Conservation (phyloP, 768 basidiomycete genomes). For the Cantharellus cinnabarinus region DNA sequence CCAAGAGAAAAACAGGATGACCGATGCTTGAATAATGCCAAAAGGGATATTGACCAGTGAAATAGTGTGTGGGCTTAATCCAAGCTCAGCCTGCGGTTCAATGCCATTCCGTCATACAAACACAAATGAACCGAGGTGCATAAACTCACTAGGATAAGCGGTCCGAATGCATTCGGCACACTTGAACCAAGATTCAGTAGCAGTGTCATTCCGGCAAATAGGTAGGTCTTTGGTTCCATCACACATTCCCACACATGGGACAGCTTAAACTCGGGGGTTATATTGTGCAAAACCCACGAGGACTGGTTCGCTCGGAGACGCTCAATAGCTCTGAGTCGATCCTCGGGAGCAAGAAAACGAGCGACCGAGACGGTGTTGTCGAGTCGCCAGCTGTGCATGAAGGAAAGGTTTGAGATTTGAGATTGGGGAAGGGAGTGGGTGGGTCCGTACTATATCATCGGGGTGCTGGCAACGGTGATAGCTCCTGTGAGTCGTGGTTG, state of each 20-base stretch:
- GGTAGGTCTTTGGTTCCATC: constrained; percentile 9
- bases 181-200: constrained; percentile 11
- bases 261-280: constrained; percentile 4
- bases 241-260: constrained; percentile 8
- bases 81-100: neutral
- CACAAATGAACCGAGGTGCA: neutral
- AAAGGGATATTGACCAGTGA: neutral
- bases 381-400: neutral
- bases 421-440: no score
- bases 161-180: neutral
- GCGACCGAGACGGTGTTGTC: constrained; percentile 2
- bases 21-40: neutral
- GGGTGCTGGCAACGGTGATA: no score
- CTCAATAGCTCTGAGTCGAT: constrained; percentile 11
- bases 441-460: no score
- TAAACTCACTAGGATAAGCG: constrained; percentile 11
- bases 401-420: neutral
- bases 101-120: neutral
- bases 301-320: constrained; percentile 11
- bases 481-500: no score
- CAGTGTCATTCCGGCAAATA: constrained; percentile 8
- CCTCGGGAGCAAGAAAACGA: constrained; percentile 11
- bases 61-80: neutral
- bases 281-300: neutral
- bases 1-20: neutral